Conservation (phyloP, 495 filamentous ascomycete genomes). For the Podospora pseudopauciseta region DNA sequence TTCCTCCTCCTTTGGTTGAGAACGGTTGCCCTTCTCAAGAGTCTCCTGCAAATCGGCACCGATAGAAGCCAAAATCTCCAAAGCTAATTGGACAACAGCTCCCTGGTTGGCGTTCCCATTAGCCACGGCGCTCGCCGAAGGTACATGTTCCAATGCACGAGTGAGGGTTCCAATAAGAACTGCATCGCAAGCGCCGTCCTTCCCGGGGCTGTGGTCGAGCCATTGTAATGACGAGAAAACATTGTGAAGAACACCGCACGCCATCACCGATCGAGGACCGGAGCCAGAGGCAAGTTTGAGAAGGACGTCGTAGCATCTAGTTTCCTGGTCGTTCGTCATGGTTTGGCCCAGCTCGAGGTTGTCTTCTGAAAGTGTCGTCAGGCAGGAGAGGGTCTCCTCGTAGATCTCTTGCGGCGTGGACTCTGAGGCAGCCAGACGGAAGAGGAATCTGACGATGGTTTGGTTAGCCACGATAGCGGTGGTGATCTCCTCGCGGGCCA, state of each 20-base stretch:
- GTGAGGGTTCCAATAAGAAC: conserved; percentile 44
- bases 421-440: conserved; percentile 41
- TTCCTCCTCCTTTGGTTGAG: conserved; percentile 21
- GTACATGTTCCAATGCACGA: conserved; percentile 33
- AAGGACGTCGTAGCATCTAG: conserved; percentile 38
- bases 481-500: conserved; percentile 53
- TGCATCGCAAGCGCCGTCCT: conserved; percentile 46
- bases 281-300: conserved; percentile 32
- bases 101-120: conserved; percentile 31
- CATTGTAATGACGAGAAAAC: conserved; percentile 45
- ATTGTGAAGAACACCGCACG: conserved; percentile 54
- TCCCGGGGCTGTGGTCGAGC: conserved; percentile 47
- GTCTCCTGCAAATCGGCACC: conserved; percentile 51
- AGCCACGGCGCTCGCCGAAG: conserved; percentile 19
- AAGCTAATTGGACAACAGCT: conserved; percentile 44
- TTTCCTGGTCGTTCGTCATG: conserved; percentile 38
- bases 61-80: conserved; percentile 58
- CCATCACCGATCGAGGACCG: conserved; percentile 39
- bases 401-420: conserved; percentile 35
- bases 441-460: conserved; percentile 48
- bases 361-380: conserved; percentile 55
- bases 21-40: conserved; percentile 37
- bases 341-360: conserved; percentile 43
- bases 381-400: conserved; percentile 47
- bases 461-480: conserved; percentile 46